Evolutionary conservation across 1,284 basidiomycete genomes (phyloP).

Genomic region (Quambalaria eucalypti): DNA sequence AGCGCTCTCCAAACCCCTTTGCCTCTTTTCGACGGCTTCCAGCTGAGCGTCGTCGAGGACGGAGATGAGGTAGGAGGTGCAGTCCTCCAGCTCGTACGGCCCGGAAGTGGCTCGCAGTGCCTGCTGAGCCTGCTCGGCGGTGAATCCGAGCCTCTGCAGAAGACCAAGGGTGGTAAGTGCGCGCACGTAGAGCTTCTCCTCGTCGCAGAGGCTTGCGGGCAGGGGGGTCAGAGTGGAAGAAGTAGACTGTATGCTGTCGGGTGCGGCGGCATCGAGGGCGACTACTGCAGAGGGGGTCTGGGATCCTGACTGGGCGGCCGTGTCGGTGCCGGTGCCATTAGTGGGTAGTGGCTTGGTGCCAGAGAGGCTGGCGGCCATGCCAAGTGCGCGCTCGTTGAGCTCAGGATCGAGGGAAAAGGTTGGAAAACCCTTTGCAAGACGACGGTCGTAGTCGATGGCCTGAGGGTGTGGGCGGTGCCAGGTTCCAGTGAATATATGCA

Average conservation of each 20-base stretch:
- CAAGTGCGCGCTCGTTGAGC: constrained; percentile 52
- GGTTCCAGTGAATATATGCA: neutral
- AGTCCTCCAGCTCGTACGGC: constrained; percentile 72
- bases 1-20: constrained; percentile 43
- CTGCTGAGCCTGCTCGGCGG: constrained; percentile 60
- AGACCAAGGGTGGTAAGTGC: constrained; percentile 73
- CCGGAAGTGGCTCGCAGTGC: constrained; percentile 57
- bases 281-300: no score
- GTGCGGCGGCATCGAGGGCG: no score
- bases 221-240: neutral
- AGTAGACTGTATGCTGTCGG: no score
- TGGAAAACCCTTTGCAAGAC: constrained; percentile 62
- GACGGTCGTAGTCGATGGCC: constrained; percentile 74
- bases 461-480: constrained; percentile 44
- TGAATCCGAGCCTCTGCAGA: constrained; percentile 73
- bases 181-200: constrained; percentile 58
- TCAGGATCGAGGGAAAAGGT: constrained; percentile 59
- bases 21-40: constrained; percentile 54
- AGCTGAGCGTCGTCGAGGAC: constrained; percentile 53
- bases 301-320: no score
- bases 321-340: no score
- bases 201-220: neutral
- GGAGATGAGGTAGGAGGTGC: constrained; percentile 53
- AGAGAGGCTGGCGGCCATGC: neutral
- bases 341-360: no score